Conservation (phyloP, 805 yeast species). For the Saccharomyces eubayanus region DNA sequence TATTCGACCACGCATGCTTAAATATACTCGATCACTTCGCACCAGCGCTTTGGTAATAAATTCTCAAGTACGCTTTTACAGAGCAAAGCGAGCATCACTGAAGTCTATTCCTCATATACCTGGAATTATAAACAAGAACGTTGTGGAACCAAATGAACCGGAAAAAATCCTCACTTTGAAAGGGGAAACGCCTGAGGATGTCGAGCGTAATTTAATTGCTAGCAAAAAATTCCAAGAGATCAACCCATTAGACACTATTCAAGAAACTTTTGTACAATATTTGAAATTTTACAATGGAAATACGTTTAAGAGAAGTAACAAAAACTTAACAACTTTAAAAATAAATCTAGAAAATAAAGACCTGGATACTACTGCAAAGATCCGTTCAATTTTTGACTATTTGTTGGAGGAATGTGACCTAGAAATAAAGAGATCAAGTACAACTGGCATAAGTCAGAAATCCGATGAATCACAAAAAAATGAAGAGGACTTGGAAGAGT, state of each 20-base stretch:
- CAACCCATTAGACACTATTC: constrained; percentile 1
- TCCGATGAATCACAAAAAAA: constrained; percentile 6
- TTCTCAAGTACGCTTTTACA: background rate
- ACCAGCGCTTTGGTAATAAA: background rate
- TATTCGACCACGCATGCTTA: background rate
- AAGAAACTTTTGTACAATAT: constrained; percentile 18
- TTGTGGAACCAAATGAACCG: background rate
- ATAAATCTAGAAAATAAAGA: constrained; percentile 2
- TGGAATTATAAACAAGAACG: background rate
- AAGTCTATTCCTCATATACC: background rate
- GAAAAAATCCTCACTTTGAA: background rate
- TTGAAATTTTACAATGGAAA: constrained; percentile 15
- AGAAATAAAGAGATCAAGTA: constrained; percentile 17
- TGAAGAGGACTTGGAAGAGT: constrained; percentile 9
- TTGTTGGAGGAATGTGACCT: constrained; percentile 17
- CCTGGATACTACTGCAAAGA: constrained; percentile 4
- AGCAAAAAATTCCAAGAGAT: background rate
- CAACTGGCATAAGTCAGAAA: constrained; percentile 9
- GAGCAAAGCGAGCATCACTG: background rate
- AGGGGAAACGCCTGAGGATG: background rate
- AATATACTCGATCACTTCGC: background rate
- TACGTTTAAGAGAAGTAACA: constrained; percentile 18
- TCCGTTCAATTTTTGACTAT: constrained; percentile 14
- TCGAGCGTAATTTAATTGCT: background rate
- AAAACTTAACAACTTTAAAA: constrained; percentile 14